These are phyloP conservation scores for Saturnispora sanitii DNA, from an alignment of 805 yeast genomes.

Conservation along the genomic window DNA sequence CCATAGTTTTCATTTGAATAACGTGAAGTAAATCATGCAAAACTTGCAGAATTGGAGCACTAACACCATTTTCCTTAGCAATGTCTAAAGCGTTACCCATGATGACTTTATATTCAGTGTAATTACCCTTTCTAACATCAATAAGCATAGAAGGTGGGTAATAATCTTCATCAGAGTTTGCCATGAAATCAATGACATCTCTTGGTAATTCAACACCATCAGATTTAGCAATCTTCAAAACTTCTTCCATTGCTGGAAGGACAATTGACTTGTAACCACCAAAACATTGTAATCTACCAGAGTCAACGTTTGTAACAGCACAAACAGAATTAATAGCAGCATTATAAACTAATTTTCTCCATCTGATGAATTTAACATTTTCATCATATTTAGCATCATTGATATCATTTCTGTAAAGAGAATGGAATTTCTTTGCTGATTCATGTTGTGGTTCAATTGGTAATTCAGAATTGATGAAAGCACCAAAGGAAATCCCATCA, in stretches of 20 bases:
- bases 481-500: conserved; percentile 28
- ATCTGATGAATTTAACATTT: conserved; percentile 32
- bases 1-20: conserved; percentile 27
- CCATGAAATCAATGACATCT: conserved; percentile 27
- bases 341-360: conserved; percentile 40
- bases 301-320: conserved; percentile 33
- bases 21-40: conserved; percentile 23
- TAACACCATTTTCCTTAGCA: conserved; percentile 23
- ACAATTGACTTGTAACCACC: conserved; percentile 23
- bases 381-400: conserved; percentile 26
- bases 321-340: conserved; percentile 38
- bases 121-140: conserved; percentile 34
- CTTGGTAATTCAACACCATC: conserved; percentile 34
- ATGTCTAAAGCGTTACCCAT: conserved; percentile 32
- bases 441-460: conserved; percentile 20
- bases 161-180: conserved; percentile 32
- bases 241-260: conserved; percentile 37
- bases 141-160: conserved; percentile 39
- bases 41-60: conserved; percentile 24
- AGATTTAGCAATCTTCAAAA: conserved; percentile 35
- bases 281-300: conserved; percentile 27
- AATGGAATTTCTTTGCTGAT: conserved; percentile 26
- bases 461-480: conserved; percentile 27
- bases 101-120: conserved; percentile 34
- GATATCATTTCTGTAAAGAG: conserved; percentile 26